Base-by-base conservation (phyloP, 1,139 yeast species). In the Torulaspora globosa region DNA sequence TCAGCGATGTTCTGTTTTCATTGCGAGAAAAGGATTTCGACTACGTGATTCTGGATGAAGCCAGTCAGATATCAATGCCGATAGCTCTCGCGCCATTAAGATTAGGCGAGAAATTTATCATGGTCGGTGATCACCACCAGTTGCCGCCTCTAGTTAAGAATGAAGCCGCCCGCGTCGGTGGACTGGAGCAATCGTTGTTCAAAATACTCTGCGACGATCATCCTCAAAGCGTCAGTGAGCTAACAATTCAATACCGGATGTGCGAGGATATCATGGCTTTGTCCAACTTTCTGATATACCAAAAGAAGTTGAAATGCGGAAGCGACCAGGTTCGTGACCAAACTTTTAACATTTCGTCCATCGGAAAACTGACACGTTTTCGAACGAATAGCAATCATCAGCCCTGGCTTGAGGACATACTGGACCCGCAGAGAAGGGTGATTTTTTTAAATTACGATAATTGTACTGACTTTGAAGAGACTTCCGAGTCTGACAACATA, bases 41-140 rank as follows among this genome's bases (percentile, higher is more conserved):
- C 61, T 90, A 86, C 62, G 94, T 97, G 61, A 90, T 92, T 37
- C 78, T 94, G 38, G 99, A 92, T 63, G 99, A 92, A 63, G 97
- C 98, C 0, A 89, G 97, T 0, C 98, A 92, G 60, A 87, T 90
- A 0, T 82, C 97, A 0, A 72, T 92, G 71, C 98, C 99, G 0
- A 75, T 87, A 3, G 85, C 95, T 56, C 66, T 92, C 24, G 98
- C 98, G 0, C 97, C 98, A 0, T 64, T 92, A 36, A 67, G 90
- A 29, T 78, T 78, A 51, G 83, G 92, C 29, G 82, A 84, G 37
- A 84, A 77, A 63, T 92, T 92, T 60, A 74, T 94, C 1, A 72
- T 92, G 49, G 97, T 94, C 9, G 99, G 99, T 5, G 99, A 94
- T 62, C 97, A 92, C 62, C 79, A 78, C 54, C 99, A 94, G 63